A percentile compares a stretch with the other conserved stretches of the same genome.
Evolutionary conservation across 495 filamentous ascomycete genomes (phyloP).

Genomic region (Choiromyces venosus): DNA sequence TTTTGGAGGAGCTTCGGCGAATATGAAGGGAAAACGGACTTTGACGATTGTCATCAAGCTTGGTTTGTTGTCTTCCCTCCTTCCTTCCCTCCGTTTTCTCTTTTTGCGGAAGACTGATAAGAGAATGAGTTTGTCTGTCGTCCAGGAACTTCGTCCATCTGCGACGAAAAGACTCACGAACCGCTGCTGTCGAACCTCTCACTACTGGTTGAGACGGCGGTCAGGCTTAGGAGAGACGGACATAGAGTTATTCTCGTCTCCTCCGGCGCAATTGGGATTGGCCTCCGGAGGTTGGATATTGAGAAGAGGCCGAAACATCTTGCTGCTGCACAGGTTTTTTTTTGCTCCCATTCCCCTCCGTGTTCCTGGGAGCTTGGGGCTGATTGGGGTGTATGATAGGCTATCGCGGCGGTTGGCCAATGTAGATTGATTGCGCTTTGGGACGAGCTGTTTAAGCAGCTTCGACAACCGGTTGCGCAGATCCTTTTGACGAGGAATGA

Average conservation of each 20-base stretch:
- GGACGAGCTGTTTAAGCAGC: conserved; percentile 83
- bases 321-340: conserved; percentile 65
- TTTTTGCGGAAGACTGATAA: neutral
- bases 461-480: conserved; percentile 85
- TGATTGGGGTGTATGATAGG: conserved; percentile 49
- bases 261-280: conserved; percentile 92
- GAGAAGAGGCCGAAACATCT: conserved; percentile 84
- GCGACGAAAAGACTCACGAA: conserved; percentile 93
- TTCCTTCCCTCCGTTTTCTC: neutral
- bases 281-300: conserved; percentile 80
- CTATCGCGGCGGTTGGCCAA: conserved; percentile 91
- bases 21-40: conserved; percentile 47
- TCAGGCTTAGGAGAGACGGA: conserved; percentile 77
- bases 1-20: conserved; percentile 14
- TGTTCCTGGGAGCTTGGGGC: neutral
- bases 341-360: neutral
- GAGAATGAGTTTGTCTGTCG: neutral
- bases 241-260: conserved; percentile 93
- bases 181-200: conserved; percentile 88
- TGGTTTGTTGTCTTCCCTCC: conserved; percentile 55
- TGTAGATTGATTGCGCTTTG: conserved; percentile 92
- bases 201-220: conserved; percentile 85
- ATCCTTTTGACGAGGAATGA: conserved; percentile 94
- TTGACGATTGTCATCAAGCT: conserved; percentile 88
- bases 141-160: conserved; percentile 92